Conservation (phyloP, 139 green algal genomes). For the Pleodorina starrii region DNA sequence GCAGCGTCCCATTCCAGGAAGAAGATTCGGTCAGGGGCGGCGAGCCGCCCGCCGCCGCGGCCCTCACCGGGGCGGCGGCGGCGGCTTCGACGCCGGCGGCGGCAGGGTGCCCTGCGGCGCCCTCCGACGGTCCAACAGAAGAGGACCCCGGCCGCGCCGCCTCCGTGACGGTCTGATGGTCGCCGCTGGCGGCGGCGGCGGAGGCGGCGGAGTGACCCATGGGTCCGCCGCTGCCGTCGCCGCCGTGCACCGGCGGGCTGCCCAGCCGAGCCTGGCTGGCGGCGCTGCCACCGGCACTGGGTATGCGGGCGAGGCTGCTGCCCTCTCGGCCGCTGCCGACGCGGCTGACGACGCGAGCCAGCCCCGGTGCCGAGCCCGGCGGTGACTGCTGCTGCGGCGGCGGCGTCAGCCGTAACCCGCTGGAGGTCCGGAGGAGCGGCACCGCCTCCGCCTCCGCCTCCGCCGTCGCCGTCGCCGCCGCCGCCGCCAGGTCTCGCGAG, state of each 20-base stretch:
- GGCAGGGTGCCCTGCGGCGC: not conserved
- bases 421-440: not conserved
- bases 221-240: not conserved
- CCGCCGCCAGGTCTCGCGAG: not conserved
- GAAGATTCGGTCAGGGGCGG: not conserved
- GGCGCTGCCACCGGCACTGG: not conserved
- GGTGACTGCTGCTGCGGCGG: not conserved
- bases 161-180: not conserved
- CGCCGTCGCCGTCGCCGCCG: too few species aligned
- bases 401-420: not conserved
- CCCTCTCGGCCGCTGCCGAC: constrained; percentile 3
- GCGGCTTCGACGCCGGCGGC: not conserved
- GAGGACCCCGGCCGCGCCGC: not conserved
- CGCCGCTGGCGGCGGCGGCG: not conserved
- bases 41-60: not conserved
- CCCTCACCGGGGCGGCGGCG: not conserved
- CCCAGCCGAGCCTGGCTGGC: not conserved
- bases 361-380: not conserved
- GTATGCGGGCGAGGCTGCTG: not conserved
- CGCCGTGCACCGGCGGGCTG: not conserved
- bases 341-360: not conserved
- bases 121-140: not conserved
- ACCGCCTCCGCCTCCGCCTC: not conserved
- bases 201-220: not conserved
- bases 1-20: not conserved